phyloP scores from a whole-genome alignment of 441 rosid genomes.

The Croton laevigatus region DNA sequence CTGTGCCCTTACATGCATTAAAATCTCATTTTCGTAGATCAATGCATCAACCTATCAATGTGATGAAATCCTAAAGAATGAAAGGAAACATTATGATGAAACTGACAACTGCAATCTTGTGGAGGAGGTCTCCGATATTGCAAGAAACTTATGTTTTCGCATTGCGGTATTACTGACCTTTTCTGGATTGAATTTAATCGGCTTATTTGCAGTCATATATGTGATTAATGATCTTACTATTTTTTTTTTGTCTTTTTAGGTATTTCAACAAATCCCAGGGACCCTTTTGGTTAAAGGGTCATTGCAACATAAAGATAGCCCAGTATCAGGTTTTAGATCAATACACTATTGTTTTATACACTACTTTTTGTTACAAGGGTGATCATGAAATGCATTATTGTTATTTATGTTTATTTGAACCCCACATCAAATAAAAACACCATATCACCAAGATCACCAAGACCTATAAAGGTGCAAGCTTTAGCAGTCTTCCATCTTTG shows the following conservation, averaged over 20 bases:
- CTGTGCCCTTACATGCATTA: constrained; percentile 24
- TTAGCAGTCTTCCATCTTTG: background rate
- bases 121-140: constrained; percentile 28
- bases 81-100: constrained; percentile 30
- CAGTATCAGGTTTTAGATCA: constrained; percentile 48
- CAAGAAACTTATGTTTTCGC: constrained; percentile 43
- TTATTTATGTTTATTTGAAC: background rate
- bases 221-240: constrained; percentile 4
- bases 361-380: background rate
- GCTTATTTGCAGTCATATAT: constrained; percentile 8
- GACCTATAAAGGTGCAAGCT: too few relatives aligned
- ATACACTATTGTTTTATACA: background rate
- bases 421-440: too few relatives aligned
- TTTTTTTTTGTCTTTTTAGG: constrained; percentile 32
- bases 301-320: constrained; percentile 47
- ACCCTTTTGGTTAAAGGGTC: constrained; percentile 82
- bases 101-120: constrained; percentile 21
- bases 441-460: too few relatives aligned
- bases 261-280: constrained; percentile 83
- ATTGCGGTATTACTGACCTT: constrained; percentile 42
- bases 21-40: constrained; percentile 48
- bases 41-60: constrained; percentile 57
- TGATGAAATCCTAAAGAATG: constrained; percentile 42
- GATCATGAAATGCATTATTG: background rate
- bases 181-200: constrained; percentile 1